Evolutionary conservation across 2,329 filamentous ascomycete genomes (phyloP).

Genomic region (Aureobasidium lini): DNA sequence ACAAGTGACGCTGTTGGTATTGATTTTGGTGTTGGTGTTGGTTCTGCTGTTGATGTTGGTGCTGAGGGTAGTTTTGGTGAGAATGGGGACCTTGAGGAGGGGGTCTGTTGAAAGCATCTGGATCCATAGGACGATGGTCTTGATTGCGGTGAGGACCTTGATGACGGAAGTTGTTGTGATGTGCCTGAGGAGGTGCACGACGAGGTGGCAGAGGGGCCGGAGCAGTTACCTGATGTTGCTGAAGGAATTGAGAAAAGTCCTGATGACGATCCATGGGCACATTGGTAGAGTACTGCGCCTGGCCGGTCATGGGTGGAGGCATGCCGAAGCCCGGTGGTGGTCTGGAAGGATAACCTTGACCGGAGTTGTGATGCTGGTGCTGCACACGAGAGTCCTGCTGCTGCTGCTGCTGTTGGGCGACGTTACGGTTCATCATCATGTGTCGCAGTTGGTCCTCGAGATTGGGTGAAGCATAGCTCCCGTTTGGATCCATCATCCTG

Average conservation of each 20-base stretch:
- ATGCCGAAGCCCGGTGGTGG: not conserved
- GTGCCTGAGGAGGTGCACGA: not conserved
- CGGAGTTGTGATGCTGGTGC: slow-evolving; percentile 6
- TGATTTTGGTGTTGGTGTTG: not conserved
- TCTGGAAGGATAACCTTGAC: slow-evolving; percentile 2
- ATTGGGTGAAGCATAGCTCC: not conserved
- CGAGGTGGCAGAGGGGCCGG: not conserved
- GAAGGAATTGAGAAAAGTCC: slow-evolving; percentile 9
- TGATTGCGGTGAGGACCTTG: slow-evolving; percentile 1
- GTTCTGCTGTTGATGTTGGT: not conserved
- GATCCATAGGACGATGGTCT: slow-evolving; percentile 19
- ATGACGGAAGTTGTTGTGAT: not conserved
- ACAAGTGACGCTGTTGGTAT: not conserved
- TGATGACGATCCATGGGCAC: slow-evolving; percentile 7
- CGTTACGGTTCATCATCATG: slow-evolving; percentile 54
- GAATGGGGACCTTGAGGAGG: not conserved
- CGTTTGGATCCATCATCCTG: slow-evolving; percentile 15
- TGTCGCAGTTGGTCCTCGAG: slow-evolving; percentile 53
- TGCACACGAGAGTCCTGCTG: slow-evolving; percentile 16
- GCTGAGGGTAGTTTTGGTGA: not conserved
- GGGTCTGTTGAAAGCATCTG: slow-evolving; percentile 25
- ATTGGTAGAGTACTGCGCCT: not conserved
- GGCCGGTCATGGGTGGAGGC: not conserved
- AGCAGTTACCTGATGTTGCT: slow-evolving; percentile 3
- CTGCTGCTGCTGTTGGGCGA: slow-evolving; percentile 15